Evolutionary conservation across 306 rosid genomes (phyloP).

Genomic region (Acacia crassicarpa): DNA sequence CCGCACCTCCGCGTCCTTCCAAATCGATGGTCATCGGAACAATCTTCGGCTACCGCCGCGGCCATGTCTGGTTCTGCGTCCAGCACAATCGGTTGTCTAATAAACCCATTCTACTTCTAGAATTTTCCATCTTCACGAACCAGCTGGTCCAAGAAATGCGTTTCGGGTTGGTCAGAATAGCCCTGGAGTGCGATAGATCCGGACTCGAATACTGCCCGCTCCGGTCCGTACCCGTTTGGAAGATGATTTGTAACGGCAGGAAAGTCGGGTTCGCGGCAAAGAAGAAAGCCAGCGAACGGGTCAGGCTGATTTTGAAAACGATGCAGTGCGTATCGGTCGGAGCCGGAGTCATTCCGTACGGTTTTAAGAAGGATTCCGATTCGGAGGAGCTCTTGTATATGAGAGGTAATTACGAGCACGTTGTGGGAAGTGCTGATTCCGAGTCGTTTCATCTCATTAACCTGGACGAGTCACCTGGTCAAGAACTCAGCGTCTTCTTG

Average conservation of each 20-base stretch:
- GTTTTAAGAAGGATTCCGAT: slow-evolving; percentile 40
- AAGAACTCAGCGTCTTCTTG: slow-evolving; percentile 93
- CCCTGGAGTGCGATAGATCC: slow-evolving; percentile 58
- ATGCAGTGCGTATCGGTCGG: slow-evolving; percentile 88
- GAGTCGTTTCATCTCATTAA: slow-evolving; percentile 91
- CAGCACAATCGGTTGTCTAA: slow-evolving; percentile 67
- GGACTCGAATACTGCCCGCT: slow-evolving; percentile 56
- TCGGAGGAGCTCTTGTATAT: slow-evolving; percentile 80
- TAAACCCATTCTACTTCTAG: slow-evolving; percentile 74
- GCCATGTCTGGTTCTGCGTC: slow-evolving; percentile 83
- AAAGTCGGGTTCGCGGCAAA: slow-evolving; percentile 65
- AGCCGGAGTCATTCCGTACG: slow-evolving; percentile 74
- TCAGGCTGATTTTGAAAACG: slow-evolving; percentile 58
- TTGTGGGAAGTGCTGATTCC: slow-evolving; percentile 77
- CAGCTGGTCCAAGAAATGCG: slow-evolving; percentile 86
- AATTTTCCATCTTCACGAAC: slow-evolving; percentile 69
- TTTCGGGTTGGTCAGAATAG: slow-evolving; percentile 75
- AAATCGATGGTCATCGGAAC: slow-evolving; percentile 86
- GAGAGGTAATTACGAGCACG: slow-evolving; percentile 90
- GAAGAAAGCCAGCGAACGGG: slow-evolving; percentile 50
- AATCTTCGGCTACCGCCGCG: slow-evolving; percentile 82
- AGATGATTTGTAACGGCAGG: slow-evolving; percentile 69
- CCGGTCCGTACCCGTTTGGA: slow-evolving; percentile 70
- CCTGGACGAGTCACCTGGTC: slow-evolving; percentile 85
- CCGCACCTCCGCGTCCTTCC: slow-evolving; percentile 53